Base-by-base conservation (phyloP, 768 basidiomycete species). In the Daedalea quercina region DNA sequence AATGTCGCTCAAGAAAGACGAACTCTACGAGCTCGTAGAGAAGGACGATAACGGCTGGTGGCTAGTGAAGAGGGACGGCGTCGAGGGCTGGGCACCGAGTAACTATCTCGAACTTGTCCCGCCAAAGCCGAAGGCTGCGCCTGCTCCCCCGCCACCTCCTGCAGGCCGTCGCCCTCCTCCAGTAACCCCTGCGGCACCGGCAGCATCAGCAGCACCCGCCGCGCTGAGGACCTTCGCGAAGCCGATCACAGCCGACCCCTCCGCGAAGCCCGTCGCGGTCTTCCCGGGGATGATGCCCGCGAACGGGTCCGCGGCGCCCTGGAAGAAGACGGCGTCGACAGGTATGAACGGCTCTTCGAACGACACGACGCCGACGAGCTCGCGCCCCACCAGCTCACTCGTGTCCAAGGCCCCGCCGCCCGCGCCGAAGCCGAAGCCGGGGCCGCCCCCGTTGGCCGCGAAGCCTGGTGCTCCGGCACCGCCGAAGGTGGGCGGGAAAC, bases 11-110 rank as follows among this genome's bases (percentile, higher is more conserved):
- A 79, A 77, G 59, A 97, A 97, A 68, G 96, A 94, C 61, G 96
- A 97, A 55, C 53, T 89, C 2, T 90, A 98, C 1, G 94, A 97
- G 70, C 73, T 98, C 19, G 75, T 94, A 28, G 86, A 95, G 73
- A 93, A 96, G 66, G 85, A 87, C 64, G 83, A 94, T 54, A 95
- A 95, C 60, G 96, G 95, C 2, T 99, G 96, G 96, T 98, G 96
- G 95, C 76, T 96, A 28, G 87, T 97, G 52, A 90, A 86, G 76
- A 92, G 87, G 69, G 78, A 76, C 49, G 79, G 79, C 2, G 70
- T 73, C 17, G 93, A 97, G 65, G 96, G 92, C 13, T 99, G 94
- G 94, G 92, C 94, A 19, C 96, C 96, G 1, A 84, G 86, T 59
- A 94, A 92, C 67, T 96, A 94, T 63, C 82, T 95, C 7, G 94